Evolutionary conservation across 2,329 filamentous ascomycete genomes (phyloP), one percentile per base, ranked within the genome.

Genomic region (Fonsecaea pedrosoi): DNA sequence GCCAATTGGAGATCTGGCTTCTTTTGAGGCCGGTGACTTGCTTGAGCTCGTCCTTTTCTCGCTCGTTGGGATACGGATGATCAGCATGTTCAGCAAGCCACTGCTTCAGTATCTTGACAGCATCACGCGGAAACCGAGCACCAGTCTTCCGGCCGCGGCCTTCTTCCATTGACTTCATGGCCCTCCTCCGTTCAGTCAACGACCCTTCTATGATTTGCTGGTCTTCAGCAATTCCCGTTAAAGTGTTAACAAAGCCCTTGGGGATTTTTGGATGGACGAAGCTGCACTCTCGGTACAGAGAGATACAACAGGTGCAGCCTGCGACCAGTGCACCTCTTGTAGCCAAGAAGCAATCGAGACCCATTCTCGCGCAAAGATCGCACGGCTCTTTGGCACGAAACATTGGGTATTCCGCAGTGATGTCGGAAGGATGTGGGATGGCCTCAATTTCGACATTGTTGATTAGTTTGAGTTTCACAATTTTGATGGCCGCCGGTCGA

Each of bases 1-100:
- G 87, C 93, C 93, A 97, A 76, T 96, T 96, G 10, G 89, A 90
- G 73, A 97, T 94, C 75, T 97, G 94, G 13, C 85, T 90, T 73
- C 92, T 88, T 76, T 88, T 93, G 48, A 97, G 83, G 7, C 92
- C 92, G 0, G 93, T 97, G 73, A 90, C 86, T 55, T 86, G 84
- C 77, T 92, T 90, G 32, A 97, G 82, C 69, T 87, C 85, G 71
- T 93, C 90, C 75, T 94, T 96, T 75, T 97, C 92, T 66, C 92
- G 89, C 53, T 96, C 92, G 38, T 88, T 94, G 4, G 94, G 93
- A 75, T 97, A 97, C 0, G 93, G 94, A 73, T 96, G 91, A 60
- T 90, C 86, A 74, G 86, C 87, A 75, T 97, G 92, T 6, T 88
- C 89, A 0, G 89, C 86, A 37, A 96, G 85, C 94, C 94, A 97